Evolutionary conservation across 73 alveolate species (phyloP), one percentile per base, ranked within the genome.

Genomic region (Paramecium caudatum): DNA sequence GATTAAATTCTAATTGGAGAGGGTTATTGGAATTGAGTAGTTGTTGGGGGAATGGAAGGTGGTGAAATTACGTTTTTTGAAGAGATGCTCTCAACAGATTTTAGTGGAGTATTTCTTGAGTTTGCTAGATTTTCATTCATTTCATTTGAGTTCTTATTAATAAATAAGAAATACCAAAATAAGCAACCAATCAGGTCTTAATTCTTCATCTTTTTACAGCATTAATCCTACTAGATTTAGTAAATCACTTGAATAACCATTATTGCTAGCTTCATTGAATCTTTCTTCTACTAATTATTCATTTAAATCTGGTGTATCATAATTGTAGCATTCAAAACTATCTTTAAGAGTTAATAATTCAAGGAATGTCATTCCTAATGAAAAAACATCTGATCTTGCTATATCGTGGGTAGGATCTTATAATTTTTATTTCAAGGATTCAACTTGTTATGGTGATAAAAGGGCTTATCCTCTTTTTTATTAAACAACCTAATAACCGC

Each of bases 291-390:
- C 8, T 55, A 55, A 9, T 23, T 55, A 21, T 10, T 55, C 80
- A 27, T 55, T 55, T 0, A 55, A 27, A 2, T 55, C 23, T 55
- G 80, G 80, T 27, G 23, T 21, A 23, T 23, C 45, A 55, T 55
- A 55, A 55, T 55, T 55, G 30, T 55, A 55, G 9, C 80, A 55
- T 25, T 55, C 41, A 23, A 55, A 55, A 27, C 80, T 55, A 55
- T 55, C 80, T 3, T 55, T 23, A 25, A 55, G 41, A 27, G 80
- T 55, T 43, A 55, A 27, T 21, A 55, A 55, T 10, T 55, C 80
- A 12, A 55, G 30, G 9, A 55, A 55, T 19, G 80, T 55, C 80
- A 55, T 55, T 55, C 80, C 80, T 55, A 55, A 55, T 55, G 80
- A 55, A 55, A 55, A 55, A 5, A 55, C 45, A 55, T 55, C 80